Evolutionary conservation across 768 basidiomycete genomes (phyloP), one percentile per base, ranked within the genome.

Genomic region (Boletus barrowsii): DNA sequence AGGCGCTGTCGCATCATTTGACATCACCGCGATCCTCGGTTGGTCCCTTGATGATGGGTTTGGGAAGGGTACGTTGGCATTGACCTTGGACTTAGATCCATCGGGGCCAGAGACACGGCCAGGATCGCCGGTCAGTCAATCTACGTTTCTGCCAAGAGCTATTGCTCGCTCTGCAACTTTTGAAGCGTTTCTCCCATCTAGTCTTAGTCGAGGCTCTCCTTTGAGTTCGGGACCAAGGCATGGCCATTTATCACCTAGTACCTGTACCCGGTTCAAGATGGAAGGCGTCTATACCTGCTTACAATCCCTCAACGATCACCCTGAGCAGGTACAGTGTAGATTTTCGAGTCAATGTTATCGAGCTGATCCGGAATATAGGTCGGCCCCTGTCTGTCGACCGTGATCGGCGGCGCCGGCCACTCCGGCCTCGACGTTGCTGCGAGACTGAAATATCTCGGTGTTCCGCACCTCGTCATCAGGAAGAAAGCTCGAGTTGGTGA

Each of bases 331-430:
- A 59, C 26, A 15, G 47, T 47, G 3, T 3, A 9, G 11, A 18
- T 26, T 0, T 18, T 33, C 1, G 11, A 7, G 11, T 29, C 11
- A 0, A 36, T 26, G 10, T 5, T 10, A 15, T 41, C 26, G 3
- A 3, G 33, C 50, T 51, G 30, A 51, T 37, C 24, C 26, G 18
- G 18, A 15, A 14, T 8, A 46, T n/a, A n/a, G 45, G 35, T 35
- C 14, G 33, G 45, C 14, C 45, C 10, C n/a, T 20, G 20, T 22
- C 13, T 32, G 45, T 9, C 18, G 8, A 20, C n/a, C 32, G 72
- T 88, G 26, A 70, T 87, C 18, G 84, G 86, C 13, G 86, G n/a
- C n/a, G n/a, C 77, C 0, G 86, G 86, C 0, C 88, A 89, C 53
- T 79, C 77, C 56, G 90, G 88, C 2, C 69, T 93, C 24, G 80